Conservation (phyloP, 805 yeast species). For the Lipomyces sp. region DNA sequence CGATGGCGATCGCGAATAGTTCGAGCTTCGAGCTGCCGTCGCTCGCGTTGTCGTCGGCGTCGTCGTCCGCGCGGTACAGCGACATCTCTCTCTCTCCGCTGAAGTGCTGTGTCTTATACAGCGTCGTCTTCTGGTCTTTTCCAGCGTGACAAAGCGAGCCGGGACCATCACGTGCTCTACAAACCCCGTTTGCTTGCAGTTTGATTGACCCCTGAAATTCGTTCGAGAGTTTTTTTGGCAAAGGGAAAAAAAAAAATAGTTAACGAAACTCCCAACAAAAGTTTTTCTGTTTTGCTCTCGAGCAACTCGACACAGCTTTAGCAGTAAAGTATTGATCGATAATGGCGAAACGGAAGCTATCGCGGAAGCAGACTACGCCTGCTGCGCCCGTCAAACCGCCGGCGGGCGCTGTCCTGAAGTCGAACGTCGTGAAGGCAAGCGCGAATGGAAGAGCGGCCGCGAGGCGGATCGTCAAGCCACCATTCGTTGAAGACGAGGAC, state of each 20-base stretch:
- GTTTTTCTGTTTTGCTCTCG: background rate
- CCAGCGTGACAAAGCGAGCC: no score
- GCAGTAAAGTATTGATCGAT: background rate
- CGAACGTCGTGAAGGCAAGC: background rate
- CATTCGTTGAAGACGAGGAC: slow-evolving; percentile 40
- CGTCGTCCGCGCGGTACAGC: background rate
- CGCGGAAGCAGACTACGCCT: no score
- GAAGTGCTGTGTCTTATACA: no score
- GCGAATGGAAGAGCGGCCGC: slow-evolving; percentile 1
- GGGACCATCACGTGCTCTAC: no score
- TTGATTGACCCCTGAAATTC: no score
- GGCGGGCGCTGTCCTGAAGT: background rate
- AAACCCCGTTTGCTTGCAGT: no score
- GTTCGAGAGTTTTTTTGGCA: no score
- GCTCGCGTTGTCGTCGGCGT: background rate
- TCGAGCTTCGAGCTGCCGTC: background rate
- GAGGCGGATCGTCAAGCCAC: no score
- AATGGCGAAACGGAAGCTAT: no score
- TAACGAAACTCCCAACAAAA: slow-evolving; percentile 2
- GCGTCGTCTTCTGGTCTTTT: no score
- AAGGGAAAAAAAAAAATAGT: background rate
- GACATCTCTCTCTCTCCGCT: no score
- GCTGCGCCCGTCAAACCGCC: background rate
- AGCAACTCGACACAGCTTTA: background rate
- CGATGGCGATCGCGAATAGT: slow-evolving; percentile 15